Evolutionary conservation across 2,329 filamentous ascomycete species (phyloP).

Genomic region (Colletotrichum costaricense): DNA sequence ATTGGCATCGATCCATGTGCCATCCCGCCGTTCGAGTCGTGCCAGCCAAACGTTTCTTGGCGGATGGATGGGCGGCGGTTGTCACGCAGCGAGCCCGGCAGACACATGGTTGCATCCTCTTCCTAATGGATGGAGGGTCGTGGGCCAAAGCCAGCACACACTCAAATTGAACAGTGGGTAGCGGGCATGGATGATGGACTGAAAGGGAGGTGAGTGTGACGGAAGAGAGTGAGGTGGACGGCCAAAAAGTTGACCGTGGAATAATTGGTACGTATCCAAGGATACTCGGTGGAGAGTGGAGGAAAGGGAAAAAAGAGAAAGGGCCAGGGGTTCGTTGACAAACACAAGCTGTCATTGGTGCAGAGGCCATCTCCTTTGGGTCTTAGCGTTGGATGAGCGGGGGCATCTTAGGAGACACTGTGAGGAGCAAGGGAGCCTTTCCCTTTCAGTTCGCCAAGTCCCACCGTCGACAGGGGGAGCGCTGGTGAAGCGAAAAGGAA

Average conservation of each 20-base stretch:
- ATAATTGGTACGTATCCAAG: too few species aligned
- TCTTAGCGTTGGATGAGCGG: constrained; percentile 9
- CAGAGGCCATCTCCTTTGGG: constrained; percentile 2
- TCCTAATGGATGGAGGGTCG: not conserved
- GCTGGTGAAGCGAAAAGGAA: constrained; percentile 20
- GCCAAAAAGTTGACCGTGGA: not conserved
- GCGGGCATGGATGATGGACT: not conserved
- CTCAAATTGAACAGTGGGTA: not conserved
- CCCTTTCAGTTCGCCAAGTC: constrained; percentile 15
- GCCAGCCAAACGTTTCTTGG: constrained; percentile 17
- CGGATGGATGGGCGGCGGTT: not conserved
- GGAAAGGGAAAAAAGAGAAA: not conserved
- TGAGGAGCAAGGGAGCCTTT: constrained; percentile 13
- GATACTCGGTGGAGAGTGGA: not conserved
- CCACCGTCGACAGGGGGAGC: constrained; percentile 13
- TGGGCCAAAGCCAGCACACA: not conserved
- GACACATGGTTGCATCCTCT: not conserved
- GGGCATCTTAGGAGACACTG: constrained; percentile 6
- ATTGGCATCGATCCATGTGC: constrained; percentile 9
- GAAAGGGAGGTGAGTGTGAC: constrained; percentile 8
- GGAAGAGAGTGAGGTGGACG: not conserved
- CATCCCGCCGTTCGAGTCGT: constrained; percentile 14
- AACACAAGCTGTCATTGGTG: constrained; percentile 28
- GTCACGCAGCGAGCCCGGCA: constrained; percentile 1
- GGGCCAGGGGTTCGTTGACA: constrained; percentile 6